These are phyloP conservation scores for Medicago arabica DNA, from an alignment of 306 rosid species.

Conservation along the genomic window DNA sequence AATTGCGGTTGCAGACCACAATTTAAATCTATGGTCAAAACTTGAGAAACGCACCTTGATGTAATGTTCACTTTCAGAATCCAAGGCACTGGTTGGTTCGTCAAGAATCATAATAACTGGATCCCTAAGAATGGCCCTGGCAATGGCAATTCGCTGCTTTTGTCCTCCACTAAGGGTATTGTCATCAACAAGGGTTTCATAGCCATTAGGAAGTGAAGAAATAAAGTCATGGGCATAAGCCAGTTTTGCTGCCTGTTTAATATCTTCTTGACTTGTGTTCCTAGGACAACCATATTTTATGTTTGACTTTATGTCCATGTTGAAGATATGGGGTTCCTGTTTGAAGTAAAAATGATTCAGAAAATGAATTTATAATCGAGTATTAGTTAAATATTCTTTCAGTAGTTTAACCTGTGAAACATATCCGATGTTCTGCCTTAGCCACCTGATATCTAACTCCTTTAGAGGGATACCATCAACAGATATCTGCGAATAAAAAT, in stretches of 20 bases:
- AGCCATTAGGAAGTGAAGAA: conserved; percentile 74
- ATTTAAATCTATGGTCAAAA: not conserved
- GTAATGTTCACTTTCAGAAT: conserved; percentile 86
- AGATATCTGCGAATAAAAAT: conserved; percentile 63
- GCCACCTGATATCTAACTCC: conserved; percentile 82
- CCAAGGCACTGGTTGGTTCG: conserved; percentile 91
- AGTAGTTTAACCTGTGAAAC: conserved; percentile 73
- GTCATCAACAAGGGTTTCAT: conserved; percentile 83
- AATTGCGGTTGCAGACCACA: not conserved
- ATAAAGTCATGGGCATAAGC: conserved; percentile 88
- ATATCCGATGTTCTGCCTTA: conserved; percentile 83
- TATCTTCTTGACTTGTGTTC: conserved; percentile 51
- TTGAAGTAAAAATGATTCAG: conserved; percentile 21
- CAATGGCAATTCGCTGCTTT: conserved; percentile 90
- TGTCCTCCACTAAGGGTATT: conserved; percentile 89
- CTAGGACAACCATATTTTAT: conserved; percentile 73
- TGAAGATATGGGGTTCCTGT: conserved; percentile 86
- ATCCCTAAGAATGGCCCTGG: conserved; percentile 91
- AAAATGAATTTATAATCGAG: not conserved
- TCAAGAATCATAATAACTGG: conserved; percentile 84
- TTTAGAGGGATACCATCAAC: conserved; percentile 74
- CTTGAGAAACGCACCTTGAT: conserved; percentile 59
- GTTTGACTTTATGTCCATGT: conserved; percentile 81
- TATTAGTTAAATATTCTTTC: conserved; percentile 35
- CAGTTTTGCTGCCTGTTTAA: conserved; percentile 83